Conservation (phyloP, 2,329 filamentous ascomycete genomes). For the Claviceps sorghi region DNA sequence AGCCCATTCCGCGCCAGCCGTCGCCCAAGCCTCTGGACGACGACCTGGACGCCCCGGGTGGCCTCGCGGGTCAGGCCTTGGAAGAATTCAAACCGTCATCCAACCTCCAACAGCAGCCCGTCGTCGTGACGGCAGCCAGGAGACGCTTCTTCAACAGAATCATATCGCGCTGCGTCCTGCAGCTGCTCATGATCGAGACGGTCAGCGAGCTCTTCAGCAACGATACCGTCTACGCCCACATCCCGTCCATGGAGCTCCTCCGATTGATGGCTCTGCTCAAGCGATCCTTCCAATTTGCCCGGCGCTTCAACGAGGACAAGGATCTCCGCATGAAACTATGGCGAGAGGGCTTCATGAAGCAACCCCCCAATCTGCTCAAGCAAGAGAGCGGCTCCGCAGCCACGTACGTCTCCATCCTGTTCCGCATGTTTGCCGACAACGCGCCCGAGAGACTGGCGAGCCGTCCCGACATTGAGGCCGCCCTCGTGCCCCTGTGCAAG, state of each 20-base stretch:
- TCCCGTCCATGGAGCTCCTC: constrained; percentile 77
- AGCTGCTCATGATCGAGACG: constrained; percentile 98
- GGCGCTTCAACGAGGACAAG: constrained; percentile 95
- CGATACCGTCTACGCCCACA: constrained; percentile 83
- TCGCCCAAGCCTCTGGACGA: constrained; percentile 20
- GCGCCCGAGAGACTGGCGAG: constrained; percentile 67
- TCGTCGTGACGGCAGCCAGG: constrained; percentile 84
- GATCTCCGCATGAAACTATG: constrained; percentile 87
- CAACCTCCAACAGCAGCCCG: constrained; percentile 68
- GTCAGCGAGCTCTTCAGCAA: constrained; percentile 98
- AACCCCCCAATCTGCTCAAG: constrained; percentile 92
- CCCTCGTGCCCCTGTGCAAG: constrained; percentile 83
- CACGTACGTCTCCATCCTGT: constrained; percentile 89
- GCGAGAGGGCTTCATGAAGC: constrained; percentile 99
- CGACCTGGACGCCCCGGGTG: constrained; percentile 18
- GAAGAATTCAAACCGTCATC: constrained; percentile 79
- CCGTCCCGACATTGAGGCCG: constrained; percentile 72
- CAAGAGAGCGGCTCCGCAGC: constrained; percentile 87
- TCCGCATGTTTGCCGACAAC: constrained; percentile 93
- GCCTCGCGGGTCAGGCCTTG: constrained; percentile 30
- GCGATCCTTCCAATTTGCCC: constrained; percentile 91
- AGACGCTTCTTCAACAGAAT: constrained; percentile 97
- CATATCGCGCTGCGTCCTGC: constrained; percentile 94
- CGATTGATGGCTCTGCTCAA: constrained; percentile 89
- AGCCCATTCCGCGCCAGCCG: constrained; percentile 17